These are phyloP conservation scores for Raffaelea albimanens DNA, from an alignment of 2,329 filamentous ascomycete genomes.

Conservation along the genomic window DNA sequence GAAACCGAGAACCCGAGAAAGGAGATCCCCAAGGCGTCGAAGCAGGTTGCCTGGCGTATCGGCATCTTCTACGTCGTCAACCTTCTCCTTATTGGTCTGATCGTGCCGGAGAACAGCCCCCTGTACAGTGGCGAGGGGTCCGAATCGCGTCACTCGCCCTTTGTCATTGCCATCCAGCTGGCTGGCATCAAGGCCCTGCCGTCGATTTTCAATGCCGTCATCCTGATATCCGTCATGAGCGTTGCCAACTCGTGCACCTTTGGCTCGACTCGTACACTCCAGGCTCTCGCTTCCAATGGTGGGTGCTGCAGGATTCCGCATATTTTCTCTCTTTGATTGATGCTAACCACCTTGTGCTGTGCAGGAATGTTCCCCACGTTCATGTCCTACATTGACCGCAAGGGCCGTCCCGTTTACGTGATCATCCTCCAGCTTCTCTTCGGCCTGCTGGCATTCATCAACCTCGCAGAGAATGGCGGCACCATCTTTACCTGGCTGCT, in stretches of 20 bases:
- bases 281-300: slow-evolving; percentile 29
- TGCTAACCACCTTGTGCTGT: slow-evolving; percentile 12
- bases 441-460: slow-evolving; percentile 51
- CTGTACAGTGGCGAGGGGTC: slow-evolving; percentile 27
- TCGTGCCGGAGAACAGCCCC: slow-evolving; percentile 31
- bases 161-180: slow-evolving; percentile 40
- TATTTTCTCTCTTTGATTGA: background rate
- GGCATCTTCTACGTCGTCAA: slow-evolving; percentile 41
- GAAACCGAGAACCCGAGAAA: slow-evolving; percentile 38
- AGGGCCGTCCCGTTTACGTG: slow-evolving; percentile 50
- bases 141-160: slow-evolving; percentile 37
- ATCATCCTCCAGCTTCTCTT: slow-evolving; percentile 44
- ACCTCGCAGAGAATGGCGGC: slow-evolving; percentile 28
- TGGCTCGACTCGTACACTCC: slow-evolving; percentile 40
- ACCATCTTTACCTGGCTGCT: slow-evolving; percentile 56
- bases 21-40: slow-evolving; percentile 38
- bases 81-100: slow-evolving; percentile 41
- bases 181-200: slow-evolving; percentile 40
- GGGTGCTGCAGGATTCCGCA: background rate
- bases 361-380: slow-evolving; percentile 43
- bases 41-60: slow-evolving; percentile 47
- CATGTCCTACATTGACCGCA: slow-evolving; percentile 51
- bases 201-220: slow-evolving; percentile 45
- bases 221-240: slow-evolving; percentile 39
- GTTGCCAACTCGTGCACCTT: slow-evolving; percentile 43